Evolutionary conservation across 1,284 basidiomycete genomes (phyloP).

Genomic region (Phaffia rhodozyma): DNA sequence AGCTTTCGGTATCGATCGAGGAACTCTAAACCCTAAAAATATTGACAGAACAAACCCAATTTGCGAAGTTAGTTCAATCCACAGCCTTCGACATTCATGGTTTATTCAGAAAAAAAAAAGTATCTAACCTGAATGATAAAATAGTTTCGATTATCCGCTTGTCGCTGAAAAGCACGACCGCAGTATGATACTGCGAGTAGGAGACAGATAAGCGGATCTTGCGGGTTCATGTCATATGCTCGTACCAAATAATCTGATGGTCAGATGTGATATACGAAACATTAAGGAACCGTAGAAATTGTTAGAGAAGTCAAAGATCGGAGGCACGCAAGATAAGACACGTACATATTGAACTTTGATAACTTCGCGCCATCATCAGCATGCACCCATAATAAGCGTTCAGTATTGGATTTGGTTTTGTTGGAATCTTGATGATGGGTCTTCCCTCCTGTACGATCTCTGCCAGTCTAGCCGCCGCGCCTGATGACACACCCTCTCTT

Average conservation of each 20-base stretch:
- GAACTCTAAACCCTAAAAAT: constrained; percentile 61
- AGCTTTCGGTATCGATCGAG: constrained; percentile 59
- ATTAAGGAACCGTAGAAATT: not conserved
- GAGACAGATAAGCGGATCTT: constrained; percentile 76
- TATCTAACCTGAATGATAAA: constrained; percentile 55
- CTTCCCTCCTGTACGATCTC: too few relatives aligned
- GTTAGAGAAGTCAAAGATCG: not conserved
- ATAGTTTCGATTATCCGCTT: constrained; percentile 87
- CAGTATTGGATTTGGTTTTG: constrained; percentile 58
- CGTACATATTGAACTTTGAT: constrained; percentile 81
- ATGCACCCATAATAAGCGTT: constrained; percentile 78
- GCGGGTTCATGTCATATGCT: constrained; percentile 68
- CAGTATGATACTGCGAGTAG: constrained; percentile 70
- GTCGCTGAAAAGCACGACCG: constrained; percentile 80
- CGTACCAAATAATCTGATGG: constrained; percentile 69
- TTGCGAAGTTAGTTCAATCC: not conserved
- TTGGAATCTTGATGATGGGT: constrained; percentile 38
- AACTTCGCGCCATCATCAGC: constrained; percentile 70
- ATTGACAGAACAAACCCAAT: not conserved
- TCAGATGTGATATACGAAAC: constrained; percentile 5
- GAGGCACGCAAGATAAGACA: constrained; percentile 16
- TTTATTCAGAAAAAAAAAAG: not conserved
- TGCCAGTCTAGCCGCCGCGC: too few relatives aligned
- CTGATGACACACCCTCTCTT: not conserved
- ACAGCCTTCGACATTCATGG: not conserved